Conservation (phyloP, 345 rosid species). For the Gossypium raimondii region DNA sequence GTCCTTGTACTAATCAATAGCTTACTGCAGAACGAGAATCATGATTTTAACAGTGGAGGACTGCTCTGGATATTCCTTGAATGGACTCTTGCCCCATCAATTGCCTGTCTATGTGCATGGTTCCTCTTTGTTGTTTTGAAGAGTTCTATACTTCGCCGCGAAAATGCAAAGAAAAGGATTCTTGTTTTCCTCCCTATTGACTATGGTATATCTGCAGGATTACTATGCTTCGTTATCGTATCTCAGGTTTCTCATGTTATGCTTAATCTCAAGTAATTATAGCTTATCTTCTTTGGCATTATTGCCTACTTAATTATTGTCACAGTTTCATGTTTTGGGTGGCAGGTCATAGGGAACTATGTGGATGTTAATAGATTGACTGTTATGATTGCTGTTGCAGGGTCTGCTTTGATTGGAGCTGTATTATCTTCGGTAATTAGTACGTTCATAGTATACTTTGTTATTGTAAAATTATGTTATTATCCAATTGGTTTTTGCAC, state of each 20-base stretch:
- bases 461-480: not conserved
- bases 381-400: conserved; percentile 18
- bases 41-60: conserved; percentile 28
- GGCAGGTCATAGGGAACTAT: conserved; percentile 24
- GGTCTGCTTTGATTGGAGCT: conserved; percentile 23
- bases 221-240: conserved; percentile 30
- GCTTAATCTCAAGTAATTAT: not conserved
- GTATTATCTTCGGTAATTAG: conserved; percentile 28
- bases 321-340: conserved; percentile 3
- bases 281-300: not conserved
- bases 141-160: conserved; percentile 23
- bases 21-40: conserved; percentile 27
- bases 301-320: not conserved
- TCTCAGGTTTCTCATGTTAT: conserved; percentile 16
- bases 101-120: conserved; percentile 24
- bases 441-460: not conserved
- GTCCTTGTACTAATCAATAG: not conserved
- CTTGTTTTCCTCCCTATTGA: conserved; percentile 28
- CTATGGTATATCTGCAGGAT: conserved; percentile 31
- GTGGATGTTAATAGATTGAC: conserved; percentile 15
- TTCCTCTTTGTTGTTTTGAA: conserved; percentile 19
- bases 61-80: conserved; percentile 28
- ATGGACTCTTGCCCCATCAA: conserved; percentile 32
- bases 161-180: conserved; percentile 27
- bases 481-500: conserved; percentile 8